Base-by-base conservation (phyloP, 805 yeast species). In the Cyberlindnera veronae region DNA sequence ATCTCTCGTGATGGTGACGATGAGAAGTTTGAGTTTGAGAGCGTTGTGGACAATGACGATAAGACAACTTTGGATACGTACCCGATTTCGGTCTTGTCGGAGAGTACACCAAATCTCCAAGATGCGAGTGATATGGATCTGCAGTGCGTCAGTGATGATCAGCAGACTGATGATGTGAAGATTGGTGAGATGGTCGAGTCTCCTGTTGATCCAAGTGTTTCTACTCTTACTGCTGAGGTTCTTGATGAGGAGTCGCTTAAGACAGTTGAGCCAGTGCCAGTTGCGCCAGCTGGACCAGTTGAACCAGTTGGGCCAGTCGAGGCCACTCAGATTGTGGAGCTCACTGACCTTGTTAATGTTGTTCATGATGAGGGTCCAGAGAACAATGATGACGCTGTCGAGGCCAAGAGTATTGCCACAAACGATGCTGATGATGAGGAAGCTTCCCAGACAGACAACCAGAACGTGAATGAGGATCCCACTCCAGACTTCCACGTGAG, bases 41-140 rank as follows among this genome's bases (percentile, higher is more conserved):
- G 29, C 18, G 38, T 18, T 5, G 15, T n/a, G 2, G 29, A 40
- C 8, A 16, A 36, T n/a, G 38, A 27, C 32, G 51, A 42, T 31
- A 42, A 36, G 6, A 36, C 36, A 20, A 49, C 52, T 6, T 33
- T 47, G 21, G 48, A 44, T 13, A 46, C 46, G 16, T 40, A 34
- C 29, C 44, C 51, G 34, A 36, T 36, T 5, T 48, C 50, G 4
- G 42, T 48, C 15, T 28, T 48, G 22, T 46, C 52, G 6, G 52
- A 49, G 39, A 44, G 50, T 29, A 45, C 51, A 13, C 45, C 49
- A 21, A 33, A 33, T 17, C 39, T 22, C 12, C 26, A 30, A 8
- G 32, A 32, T 17, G n/a, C n/a, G n/a, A n/a, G n/a, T n/a, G n/a
- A n/a, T n/a, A n/a, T n/a, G n/a, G n/a, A n/a, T n/a, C n/a, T n/a